phyloP scores from a whole-genome alignment of 2,329 filamentous ascomycete genomes.

The Penicillium sp. region DNA sequence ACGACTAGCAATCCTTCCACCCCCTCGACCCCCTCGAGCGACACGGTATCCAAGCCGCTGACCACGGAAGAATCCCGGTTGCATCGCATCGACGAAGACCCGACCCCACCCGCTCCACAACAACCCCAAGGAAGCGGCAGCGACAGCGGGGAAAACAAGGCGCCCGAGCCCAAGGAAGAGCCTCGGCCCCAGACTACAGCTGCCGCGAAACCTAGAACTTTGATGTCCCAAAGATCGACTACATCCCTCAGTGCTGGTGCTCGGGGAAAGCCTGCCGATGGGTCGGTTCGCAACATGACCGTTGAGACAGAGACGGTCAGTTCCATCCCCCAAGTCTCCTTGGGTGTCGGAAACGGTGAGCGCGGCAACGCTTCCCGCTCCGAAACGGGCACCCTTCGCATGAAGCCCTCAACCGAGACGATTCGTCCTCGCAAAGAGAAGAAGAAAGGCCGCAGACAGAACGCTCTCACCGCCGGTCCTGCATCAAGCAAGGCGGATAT shows the following conservation, averaged over 20 bases:
- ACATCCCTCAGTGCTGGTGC: constrained; percentile 61
- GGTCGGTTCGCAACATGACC: constrained; percentile 86
- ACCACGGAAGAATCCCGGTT: constrained; percentile 39
- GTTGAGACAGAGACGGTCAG: constrained; percentile 96
- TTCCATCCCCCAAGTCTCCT: constrained; percentile 80
- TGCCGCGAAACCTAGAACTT: constrained; percentile 51
- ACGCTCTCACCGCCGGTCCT: constrained; percentile 52
- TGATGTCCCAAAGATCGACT: constrained; percentile 67
- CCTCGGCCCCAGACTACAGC: constrained; percentile 39
- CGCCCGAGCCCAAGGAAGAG: constrained; percentile 39
- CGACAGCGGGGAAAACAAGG: constrained; percentile 51
- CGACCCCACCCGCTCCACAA: constrained; percentile 46
- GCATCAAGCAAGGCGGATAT: constrained; percentile 96
- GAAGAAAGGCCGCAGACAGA: constrained; percentile 78
- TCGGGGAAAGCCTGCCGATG: constrained; percentile 71
- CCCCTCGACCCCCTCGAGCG: constrained; percentile 62
- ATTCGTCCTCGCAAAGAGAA: constrained; percentile 94
- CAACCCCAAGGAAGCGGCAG: constrained; percentile 61
- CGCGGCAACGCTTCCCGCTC: constrained; percentile 60
- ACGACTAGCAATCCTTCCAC: constrained; percentile 72
- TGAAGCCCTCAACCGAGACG: constrained; percentile 91
- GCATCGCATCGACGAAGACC: constrained; percentile 38
- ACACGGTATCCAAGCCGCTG: constrained; percentile 43
- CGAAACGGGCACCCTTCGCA: constrained; percentile 72
- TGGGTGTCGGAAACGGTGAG: constrained; percentile 64